Base-by-base conservation (phyloP, 140 eudicot species). In the Bidens hawaiensis region DNA sequence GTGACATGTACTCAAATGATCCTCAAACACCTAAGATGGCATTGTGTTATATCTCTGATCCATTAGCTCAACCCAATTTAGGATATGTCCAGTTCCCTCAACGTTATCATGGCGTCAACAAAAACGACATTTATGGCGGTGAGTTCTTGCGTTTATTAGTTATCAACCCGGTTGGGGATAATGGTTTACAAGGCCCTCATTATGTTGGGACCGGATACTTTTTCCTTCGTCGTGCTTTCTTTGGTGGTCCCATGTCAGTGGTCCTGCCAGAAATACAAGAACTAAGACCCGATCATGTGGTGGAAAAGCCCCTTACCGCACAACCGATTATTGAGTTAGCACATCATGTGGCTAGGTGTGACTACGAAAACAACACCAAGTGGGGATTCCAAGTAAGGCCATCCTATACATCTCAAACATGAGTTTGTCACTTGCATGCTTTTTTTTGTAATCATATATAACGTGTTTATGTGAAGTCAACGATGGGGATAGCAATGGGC, bases 1-100 rank as follows among this genome's bases (percentile, higher is more conserved):
- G 96, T 28, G 96, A 88, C 71, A 84, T 82, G 87, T 82, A 74
- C 63, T 88, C 96, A 1, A 88, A 88, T 28, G 94, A 88, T 74
- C 96, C 94, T 7, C 69, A 36, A 40, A 82, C 96, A 12, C 75
- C 74, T 42, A 75, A 69, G 16, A 53, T 68, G 28, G 78, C 42
- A 7, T 57, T 88, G 56, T 88, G 96, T 55, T 88, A 71, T 69
- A 58, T 81, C 47, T 40, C 14, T 4, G 83, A 75, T 13, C 76
- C 67, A 1, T 25, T 56, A 34, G 23, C 14, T 21, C 53, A 43
- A 52, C 81, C 94, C 40, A 42, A 69, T 0, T 68, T 75, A 18
- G 94, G 77, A 6, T 88, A 79, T 31, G 58, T 81, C 12, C 94
- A 88, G 21, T 88, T 84, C 47, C 96, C 96, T 62, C 94, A 84